These are phyloP conservation scores for Nakazawaea pomicola DNA, from an alignment of 805 yeast genomes.

Conservation along the genomic window DNA sequence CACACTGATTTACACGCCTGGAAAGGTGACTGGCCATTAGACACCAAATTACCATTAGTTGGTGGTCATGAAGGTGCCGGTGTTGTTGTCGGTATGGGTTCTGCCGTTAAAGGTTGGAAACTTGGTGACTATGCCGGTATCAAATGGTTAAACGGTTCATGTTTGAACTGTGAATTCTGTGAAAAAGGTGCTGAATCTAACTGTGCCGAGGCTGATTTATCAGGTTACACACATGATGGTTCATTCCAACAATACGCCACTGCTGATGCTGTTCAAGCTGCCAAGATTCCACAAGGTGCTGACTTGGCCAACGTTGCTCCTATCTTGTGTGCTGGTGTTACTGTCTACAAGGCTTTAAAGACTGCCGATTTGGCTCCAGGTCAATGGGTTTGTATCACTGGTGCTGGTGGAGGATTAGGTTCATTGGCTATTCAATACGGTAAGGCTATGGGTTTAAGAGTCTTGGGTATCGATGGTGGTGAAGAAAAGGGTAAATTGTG, in stretches of 20 bases:
- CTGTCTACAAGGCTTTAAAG: conserved; percentile 65
- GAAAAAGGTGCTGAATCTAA: conserved; percentile 47
- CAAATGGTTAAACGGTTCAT: conserved; percentile 62
- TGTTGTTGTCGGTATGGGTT: conserved; percentile 54
- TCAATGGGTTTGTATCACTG: conserved; percentile 70
- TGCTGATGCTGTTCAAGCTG: conserved; percentile 39
- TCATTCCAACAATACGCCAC: conserved; percentile 43
- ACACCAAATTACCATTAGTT: conserved; percentile 51
- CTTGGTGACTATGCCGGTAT: conserved; percentile 60
- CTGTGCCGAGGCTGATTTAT: conserved; percentile 39
- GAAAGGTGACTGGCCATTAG: conserved; percentile 65
- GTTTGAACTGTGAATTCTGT: conserved; percentile 56
- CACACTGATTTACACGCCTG: conserved; percentile 65
- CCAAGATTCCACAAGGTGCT: conserved; percentile 34
- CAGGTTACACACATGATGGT: conserved; percentile 41
- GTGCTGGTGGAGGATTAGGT: conserved; percentile 84
- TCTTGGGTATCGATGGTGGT: conserved; percentile 72
- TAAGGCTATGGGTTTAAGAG: conserved; percentile 68
- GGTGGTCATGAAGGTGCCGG: conserved; percentile 74
- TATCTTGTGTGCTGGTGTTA: conserved; percentile 63
- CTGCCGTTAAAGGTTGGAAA: conserved; percentile 49
- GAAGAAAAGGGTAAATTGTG: conserved; percentile 54
- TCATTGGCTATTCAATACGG: conserved; percentile 73
- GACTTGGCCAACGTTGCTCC: conserved; percentile 44
- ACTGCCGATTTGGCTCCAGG: conserved; percentile 48